A percentile compares a stretch with the other conserved stretches of the same genome.
These are phyloP conservation scores for Powellomyces hirtus DNA, from an alignment of 192 early-diverging fungal genomes.

Conservation along the genomic window DNA sequence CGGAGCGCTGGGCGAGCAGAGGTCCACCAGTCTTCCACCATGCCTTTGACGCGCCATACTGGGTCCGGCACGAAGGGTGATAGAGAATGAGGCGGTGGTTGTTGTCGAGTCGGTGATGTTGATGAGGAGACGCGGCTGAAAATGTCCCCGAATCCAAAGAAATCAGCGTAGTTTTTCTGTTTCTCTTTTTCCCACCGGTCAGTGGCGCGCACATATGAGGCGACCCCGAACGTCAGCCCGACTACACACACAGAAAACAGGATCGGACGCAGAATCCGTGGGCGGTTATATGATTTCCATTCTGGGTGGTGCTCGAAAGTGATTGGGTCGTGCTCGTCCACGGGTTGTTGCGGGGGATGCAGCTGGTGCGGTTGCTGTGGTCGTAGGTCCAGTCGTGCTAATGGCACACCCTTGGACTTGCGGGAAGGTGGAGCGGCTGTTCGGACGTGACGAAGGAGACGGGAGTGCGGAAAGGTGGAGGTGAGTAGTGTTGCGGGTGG, in stretches of 20 bases:
- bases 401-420: no score
- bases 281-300: background rate
- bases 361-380: no score
- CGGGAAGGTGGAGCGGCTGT: no score
- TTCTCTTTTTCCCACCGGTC: constrained; percentile 17
- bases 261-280: constrained; percentile 31
- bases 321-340: no score
- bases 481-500: no score
- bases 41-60: background rate
- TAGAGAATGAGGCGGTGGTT: no score
- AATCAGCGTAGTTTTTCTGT: background rate
- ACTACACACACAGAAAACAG: constrained; percentile 44
- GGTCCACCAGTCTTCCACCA: constrained; percentile 20
- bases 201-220: constrained; percentile 26
- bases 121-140: background rate
- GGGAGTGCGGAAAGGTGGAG: no score
- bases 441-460: no score
- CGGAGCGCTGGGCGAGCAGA: constrained; percentile 28
- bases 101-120: background rate
- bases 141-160: background rate
- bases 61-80: background rate
- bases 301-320: no score
- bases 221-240: constrained; percentile 33
- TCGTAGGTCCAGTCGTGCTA: no score
- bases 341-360: no score